Conservation (phyloP, 805 yeast genomes). For the Hanseniaspora singularis region DNA sequence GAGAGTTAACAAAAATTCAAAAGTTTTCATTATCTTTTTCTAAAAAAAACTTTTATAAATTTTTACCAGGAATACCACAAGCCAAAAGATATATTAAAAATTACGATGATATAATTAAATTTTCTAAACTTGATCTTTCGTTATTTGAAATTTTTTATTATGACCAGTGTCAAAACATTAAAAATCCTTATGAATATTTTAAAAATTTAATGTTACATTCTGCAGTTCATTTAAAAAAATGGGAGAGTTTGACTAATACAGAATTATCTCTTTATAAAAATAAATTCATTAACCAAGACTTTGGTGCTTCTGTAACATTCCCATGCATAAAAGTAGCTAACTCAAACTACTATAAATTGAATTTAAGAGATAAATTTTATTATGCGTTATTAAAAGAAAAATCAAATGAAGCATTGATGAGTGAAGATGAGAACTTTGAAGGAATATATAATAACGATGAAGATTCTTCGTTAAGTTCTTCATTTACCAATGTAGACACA, state of each 20-base stretch:
- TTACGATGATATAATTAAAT: not conserved
- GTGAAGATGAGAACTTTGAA: too few relatives aligned
- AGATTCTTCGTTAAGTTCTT: too few relatives aligned
- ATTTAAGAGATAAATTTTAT: not conserved
- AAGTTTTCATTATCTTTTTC: not conserved
- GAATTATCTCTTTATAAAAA: not conserved
- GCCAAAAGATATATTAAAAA: not conserved
- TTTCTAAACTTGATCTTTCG: not conserved
- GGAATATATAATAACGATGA: too few relatives aligned
- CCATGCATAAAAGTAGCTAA: not conserved
- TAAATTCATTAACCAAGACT: not conserved
- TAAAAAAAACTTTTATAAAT: not conserved
- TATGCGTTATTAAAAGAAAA: not conserved
- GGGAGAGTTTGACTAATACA: not conserved
- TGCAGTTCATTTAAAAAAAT: not conserved
- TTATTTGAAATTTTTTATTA: constrained; percentile 3
- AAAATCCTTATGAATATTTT: not conserved
- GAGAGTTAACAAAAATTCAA: not conserved
- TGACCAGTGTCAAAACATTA: not conserved
- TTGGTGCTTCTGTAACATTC: not conserved
- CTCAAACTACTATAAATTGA: not conserved
- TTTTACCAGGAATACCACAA: not conserved
- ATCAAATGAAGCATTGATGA: too few relatives aligned
- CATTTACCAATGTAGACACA: not conserved
- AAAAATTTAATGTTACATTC: not conserved